phyloP scores from a whole-genome alignment of 352 stramenopile species.

The Globisporangium solare region DNA sequence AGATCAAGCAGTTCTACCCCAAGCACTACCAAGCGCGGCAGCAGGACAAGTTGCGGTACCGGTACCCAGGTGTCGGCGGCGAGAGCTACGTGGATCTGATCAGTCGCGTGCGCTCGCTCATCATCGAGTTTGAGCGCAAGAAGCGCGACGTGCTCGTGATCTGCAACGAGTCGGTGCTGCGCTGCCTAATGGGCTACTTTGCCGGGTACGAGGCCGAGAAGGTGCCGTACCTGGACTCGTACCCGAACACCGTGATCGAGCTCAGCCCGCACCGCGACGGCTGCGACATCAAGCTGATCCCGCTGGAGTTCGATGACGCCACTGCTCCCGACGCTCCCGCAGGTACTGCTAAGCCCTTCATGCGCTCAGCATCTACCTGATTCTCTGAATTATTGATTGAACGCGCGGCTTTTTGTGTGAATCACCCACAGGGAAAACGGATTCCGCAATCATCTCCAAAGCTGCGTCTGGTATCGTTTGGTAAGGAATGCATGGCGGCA shows the following conservation, averaged over 20 bases:
- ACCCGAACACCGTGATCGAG: constrained; percentile 71
- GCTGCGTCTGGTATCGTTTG: too few species aligned
- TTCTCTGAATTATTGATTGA: background rate
- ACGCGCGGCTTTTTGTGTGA: background rate
- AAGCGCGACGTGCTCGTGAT: constrained; percentile 86
- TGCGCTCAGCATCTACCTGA: constrained; percentile 1
- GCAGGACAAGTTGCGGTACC: constrained; percentile 90
- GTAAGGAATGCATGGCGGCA: too few species aligned
- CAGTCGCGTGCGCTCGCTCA: constrained; percentile 85
- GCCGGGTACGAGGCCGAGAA: constrained; percentile 63
- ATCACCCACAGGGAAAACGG: background rate
- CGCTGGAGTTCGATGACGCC: constrained; percentile 58
- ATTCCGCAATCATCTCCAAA: too few species aligned
- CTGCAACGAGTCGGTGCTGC: constrained; percentile 74
- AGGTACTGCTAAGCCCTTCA: constrained; percentile 9
- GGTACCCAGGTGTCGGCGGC: constrained; percentile 86
- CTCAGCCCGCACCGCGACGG: constrained; percentile 78
- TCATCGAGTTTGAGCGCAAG: constrained; percentile 91
- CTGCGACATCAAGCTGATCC: constrained; percentile 81
- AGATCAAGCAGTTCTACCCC: constrained; percentile 83
- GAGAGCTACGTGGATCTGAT: constrained; percentile 95
- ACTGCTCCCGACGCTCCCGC: constrained; percentile 16
- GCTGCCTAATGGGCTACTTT: constrained; percentile 81
- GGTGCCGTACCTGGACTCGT: constrained; percentile 66
- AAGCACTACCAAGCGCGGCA: constrained; percentile 81